Evolutionary conservation across 2,329 filamentous ascomycete species (phyloP).

Genomic region (Cladosporium sp.): DNA sequence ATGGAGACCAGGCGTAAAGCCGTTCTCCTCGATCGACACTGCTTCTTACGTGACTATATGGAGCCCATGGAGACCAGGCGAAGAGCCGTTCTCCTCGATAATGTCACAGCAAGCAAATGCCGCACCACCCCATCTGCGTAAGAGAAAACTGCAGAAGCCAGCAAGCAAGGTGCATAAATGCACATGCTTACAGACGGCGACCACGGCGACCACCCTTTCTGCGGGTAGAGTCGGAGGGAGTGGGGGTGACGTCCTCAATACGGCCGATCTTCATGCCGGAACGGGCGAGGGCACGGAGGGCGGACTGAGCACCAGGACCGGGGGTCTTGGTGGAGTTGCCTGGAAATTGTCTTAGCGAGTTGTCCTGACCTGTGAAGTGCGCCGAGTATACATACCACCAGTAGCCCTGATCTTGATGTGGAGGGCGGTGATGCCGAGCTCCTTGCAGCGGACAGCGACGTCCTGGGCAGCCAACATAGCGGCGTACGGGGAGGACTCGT

Average conservation of each 20-base stretch:
- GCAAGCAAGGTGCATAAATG: conserved; percentile 14
- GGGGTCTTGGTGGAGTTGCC: conserved; percentile 99
- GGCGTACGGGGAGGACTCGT: conserved; percentile 99
- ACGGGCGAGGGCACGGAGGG: conserved; percentile 96
- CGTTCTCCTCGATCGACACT: conserved; percentile 31
- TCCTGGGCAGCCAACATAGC: conserved; percentile 99
- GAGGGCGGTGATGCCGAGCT: conserved; percentile 85
- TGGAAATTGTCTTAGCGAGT: conserved; percentile 30
- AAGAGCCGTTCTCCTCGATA: conserved; percentile 37
- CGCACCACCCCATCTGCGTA: conserved; percentile 17
- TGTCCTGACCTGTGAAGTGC: not conserved
- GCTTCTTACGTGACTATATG: conserved; percentile 21
- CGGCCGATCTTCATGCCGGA: conserved; percentile 99
- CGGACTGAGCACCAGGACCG: conserved; percentile 97
- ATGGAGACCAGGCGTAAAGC: conserved; percentile 35
- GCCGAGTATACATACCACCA: conserved; percentile 63
- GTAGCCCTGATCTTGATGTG: conserved; percentile 99
- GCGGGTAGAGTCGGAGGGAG: conserved; percentile 97
- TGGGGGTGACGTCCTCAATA: conserved; percentile 99
- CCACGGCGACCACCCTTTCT: conserved; percentile 99
- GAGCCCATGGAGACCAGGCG: conserved; percentile 32
- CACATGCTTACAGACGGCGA: conserved; percentile 80
- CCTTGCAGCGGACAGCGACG: conserved; percentile 85
- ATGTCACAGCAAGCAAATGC: conserved; percentile 32
- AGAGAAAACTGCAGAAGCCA: conserved; percentile 13